Conservation (phyloP, 164 flowering plant species). For the Magnolia officinalis region DNA sequence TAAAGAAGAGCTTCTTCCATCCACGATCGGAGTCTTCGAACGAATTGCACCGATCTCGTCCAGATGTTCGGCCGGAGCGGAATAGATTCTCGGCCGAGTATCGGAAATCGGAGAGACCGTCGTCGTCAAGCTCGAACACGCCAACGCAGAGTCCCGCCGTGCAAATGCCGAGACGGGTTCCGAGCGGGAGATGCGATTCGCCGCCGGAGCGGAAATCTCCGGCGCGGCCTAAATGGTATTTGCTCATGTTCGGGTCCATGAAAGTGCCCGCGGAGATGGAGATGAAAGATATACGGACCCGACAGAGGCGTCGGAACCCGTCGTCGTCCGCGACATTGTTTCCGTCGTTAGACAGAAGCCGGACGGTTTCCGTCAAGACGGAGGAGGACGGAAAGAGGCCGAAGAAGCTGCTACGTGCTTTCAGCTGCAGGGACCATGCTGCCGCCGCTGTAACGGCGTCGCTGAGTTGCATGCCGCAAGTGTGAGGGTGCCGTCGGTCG, state of each 20-base stretch:
- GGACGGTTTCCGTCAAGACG: slow-evolving; percentile 12
- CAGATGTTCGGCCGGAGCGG: slow-evolving; percentile 13
- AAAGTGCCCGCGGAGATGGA: slow-evolving; percentile 63
- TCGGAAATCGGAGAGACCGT: slow-evolving; percentile 21
- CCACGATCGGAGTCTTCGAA: slow-evolving; percentile 37
- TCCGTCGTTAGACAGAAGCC: background rate
- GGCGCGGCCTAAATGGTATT: slow-evolving; percentile 24
- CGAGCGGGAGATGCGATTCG: slow-evolving; percentile 5
- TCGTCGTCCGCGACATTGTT: slow-evolving; percentile 17
- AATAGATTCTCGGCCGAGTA: slow-evolving; percentile 35
- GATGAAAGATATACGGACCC: slow-evolving; percentile 50
- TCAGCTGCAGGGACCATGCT: slow-evolving; percentile 51
- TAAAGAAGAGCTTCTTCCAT: slow-evolving; percentile 5
- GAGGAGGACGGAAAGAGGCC: slow-evolving; percentile 18
- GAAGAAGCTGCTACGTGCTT: slow-evolving; percentile 43
- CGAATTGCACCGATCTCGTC: slow-evolving; percentile 19
- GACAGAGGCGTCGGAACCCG: slow-evolving; percentile 45
- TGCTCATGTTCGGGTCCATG: slow-evolving; percentile 41
- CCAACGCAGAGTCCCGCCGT: background rate
- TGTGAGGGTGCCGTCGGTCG: background rate
- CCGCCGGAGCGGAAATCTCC: background rate
- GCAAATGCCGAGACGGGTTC: slow-evolving; percentile 2
- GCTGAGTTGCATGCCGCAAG: slow-evolving; percentile 22
- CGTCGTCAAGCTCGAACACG: slow-evolving; percentile 10
- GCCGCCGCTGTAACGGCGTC: slow-evolving; percentile 40